Percentiles rank a stretch among this genome's conserved stretches.
These are phyloP conservation scores for Botrytis tulipae DNA, from an alignment of 2,329 filamentous ascomycete genomes.

Conservation along the genomic window DNA sequence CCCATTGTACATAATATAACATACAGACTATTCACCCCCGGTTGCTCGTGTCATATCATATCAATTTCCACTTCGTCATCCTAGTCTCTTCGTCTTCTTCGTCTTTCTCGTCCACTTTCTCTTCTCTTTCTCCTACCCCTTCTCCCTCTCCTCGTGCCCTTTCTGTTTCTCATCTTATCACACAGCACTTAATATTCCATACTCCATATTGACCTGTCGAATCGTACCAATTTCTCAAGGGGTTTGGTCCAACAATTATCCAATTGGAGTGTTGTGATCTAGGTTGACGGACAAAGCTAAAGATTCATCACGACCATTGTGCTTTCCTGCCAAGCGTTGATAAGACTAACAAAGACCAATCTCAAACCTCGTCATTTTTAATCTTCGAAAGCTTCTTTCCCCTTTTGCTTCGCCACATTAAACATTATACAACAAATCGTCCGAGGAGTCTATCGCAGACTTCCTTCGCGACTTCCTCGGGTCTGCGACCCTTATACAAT, in stretches of 20 bases:
- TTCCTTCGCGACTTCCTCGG: constrained; percentile 16
- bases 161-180: background rate
- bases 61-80: background rate
- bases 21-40: background rate
- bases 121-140: background rate
- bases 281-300: background rate
- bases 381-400: constrained; percentile 9
- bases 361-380: constrained; percentile 13
- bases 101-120: background rate
- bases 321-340: constrained; percentile 7
- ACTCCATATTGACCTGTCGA: constrained; percentile 4
- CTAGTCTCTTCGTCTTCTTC: background rate
- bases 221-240: background rate
- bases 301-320: background rate
- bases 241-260: background rate
- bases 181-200: background rate
- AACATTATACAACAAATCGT: background rate
- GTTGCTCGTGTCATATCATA: background rate
- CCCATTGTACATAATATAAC: background rate
- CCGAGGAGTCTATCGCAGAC: constrained; percentile 14
- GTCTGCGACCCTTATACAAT: constrained; percentile 3
- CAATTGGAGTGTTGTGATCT: background rate
- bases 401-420: constrained; percentile 18
- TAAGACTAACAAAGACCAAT: constrained; percentile 9
- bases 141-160: background rate